These are phyloP conservation scores for Penstemon davidsonii DNA, from an alignment of 257 asterid genomes.

Conservation along the genomic window DNA sequence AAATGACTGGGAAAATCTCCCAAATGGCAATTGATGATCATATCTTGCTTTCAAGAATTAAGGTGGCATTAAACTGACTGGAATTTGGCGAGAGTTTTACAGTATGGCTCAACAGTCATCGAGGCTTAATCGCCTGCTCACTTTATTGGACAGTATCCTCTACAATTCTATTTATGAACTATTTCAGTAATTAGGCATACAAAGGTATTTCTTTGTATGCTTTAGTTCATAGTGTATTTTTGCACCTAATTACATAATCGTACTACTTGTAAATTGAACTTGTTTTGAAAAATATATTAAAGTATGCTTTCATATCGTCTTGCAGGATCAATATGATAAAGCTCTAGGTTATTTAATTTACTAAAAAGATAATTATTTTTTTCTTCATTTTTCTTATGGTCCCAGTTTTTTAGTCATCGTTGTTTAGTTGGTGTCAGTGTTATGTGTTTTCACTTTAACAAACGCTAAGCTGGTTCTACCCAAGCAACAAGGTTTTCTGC, in stretches of 20 bases:
- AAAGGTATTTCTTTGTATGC: background rate
- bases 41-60: conserved; percentile 31
- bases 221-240: background rate
- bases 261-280: background rate
- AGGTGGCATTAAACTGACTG: conserved; percentile 39
- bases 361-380: background rate
- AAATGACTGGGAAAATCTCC: conserved; percentile 29
- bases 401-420: conserved; percentile 11
- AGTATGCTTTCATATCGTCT: background rate
- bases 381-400: background rate
- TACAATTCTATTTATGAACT: conserved; percentile 7
- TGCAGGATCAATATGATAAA: background rate
- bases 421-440: conserved; percentile 17
- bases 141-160: conserved; percentile 98
- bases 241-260: background rate
- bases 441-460: conserved; percentile 50
- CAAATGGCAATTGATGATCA: conserved; percentile 34
- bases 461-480: conserved; percentile 86
- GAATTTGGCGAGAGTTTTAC: conserved; percentile 30
- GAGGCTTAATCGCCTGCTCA: conserved; percentile 90
- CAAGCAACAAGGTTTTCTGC: conserved; percentile 97
- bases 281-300: background rate
- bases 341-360: no score
- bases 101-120: conserved; percentile 97
- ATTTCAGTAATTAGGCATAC: conserved; percentile 11